Evolutionary conservation across 306 rosid species (phyloP), one percentile per base, ranked within the genome.

Genomic region (Rubus idaeus): DNA sequence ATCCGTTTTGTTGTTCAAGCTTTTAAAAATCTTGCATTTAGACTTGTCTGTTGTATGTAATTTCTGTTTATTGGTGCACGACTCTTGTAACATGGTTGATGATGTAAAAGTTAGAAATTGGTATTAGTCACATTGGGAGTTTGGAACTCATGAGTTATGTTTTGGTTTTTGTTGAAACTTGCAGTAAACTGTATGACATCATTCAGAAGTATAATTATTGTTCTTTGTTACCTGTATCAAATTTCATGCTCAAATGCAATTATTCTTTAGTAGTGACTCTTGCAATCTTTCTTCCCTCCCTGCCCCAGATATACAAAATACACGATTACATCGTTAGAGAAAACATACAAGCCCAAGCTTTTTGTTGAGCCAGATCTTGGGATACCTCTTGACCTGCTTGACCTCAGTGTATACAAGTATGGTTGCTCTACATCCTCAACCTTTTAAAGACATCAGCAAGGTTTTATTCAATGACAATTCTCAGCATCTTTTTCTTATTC

Each of bases 291-390:
- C 35, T 39, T 87, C 60, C 51, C 83, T 75, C 35, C 46, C 66
- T 77, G 78, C 71, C 69, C 80, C 97, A 95, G 99, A 76, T 92
- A 89, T 84, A 75, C 99, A 75, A 92, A 83, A 80, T 95, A 92
- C 77, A 92, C 91, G 13, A 95, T 95, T 78, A 88, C 99, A 1
- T 92, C 99, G 2, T 80, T 95, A 86, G 99, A 95, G 88, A 95
- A 95, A 89, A 86, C 84, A 67, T 95, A 95, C 88, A 92, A 92
- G 81, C 94, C 99, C 70, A 91, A 95, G 79, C 99, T 95, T 74
- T 91, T 89, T 78, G 97, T 92, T 52, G 99, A 95, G 88, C 97
- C 98, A 53, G 99, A 95, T 89, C 93, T 95, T 68, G 99, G 99
- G 87, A 95, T 95, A 77, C 97, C 97, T 81, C 97, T 95, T 62